Evolutionary conservation across 805 yeast species (phyloP), one percentile per base, ranked within the genome.

Genomic region (Metschnikowia colocasiae): DNA sequence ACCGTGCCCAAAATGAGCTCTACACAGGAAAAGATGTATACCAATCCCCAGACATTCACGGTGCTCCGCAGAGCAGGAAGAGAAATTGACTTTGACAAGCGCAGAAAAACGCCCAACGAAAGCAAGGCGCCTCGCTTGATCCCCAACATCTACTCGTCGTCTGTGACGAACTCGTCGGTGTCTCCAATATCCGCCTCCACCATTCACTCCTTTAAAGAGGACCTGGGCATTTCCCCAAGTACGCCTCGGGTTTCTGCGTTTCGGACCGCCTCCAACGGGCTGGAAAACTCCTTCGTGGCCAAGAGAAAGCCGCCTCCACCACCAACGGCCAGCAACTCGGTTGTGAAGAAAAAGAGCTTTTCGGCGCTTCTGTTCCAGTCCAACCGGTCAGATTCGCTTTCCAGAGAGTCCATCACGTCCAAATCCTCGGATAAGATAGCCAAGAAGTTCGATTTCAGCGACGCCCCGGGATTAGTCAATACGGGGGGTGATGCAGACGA

Each of bases 11-110:
- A 25, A 25, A 8, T 25, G 4, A 22, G 23, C 23, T 13, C 30
- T 27, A 18, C 25, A n/a, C 26, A n/a, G 19, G 34, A 29, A 18
- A 33, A 33, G 2, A 13, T 13, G 15, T 30, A 29, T 18, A 10
- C 34, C 19, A 27, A 27, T 27, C 42, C 43, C n/a, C 43, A 31
- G 20, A 70, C 88, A 0, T 87, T 88, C 60, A 74, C 84, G 49
- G 83, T 88, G 1, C 75, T 88, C 7, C 67, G 91, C 27, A 78
- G 80, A 20, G 80, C 78, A n/a, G 79, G 77, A 12, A 71, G 77
- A 29, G 95, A 86, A 57, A 87, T 87, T 50, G 90, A 90, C 62
- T 88, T 88, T 59, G 94, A 88, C 57, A 81, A 85, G 55, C 73
- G 89, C 43, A 68, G 96, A 37, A 81, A 80, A 39, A 83, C 95